These are phyloP conservation scores for Suillus decipiens DNA, from an alignment of 768 basidiomycete species.

Conservation along the genomic window DNA sequence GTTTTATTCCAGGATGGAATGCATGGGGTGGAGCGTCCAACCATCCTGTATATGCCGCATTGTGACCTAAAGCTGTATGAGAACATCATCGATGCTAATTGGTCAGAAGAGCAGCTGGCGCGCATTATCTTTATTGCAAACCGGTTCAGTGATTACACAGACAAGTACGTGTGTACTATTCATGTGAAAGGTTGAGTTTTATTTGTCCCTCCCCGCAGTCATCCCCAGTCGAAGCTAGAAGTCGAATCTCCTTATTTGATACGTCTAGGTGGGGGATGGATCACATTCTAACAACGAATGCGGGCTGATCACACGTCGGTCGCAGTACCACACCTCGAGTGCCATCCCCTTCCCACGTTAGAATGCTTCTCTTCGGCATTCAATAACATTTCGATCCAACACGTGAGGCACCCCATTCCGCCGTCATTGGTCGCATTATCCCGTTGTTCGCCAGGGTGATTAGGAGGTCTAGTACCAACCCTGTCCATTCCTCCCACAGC, in stretches of 20 bases:
- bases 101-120: slow-evolving; percentile 47
- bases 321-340: slow-evolving; percentile 49
- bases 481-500: neutral
- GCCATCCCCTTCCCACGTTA: slow-evolving; percentile 51
- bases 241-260: slow-evolving; percentile 53
- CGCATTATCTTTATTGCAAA: slow-evolving; percentile 65
- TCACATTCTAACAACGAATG: neutral
- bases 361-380: slow-evolving; percentile 60
- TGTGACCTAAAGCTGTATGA: slow-evolving; percentile 76
- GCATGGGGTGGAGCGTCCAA: slow-evolving; percentile 42
- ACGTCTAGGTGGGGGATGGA: slow-evolving; percentile 48
- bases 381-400: slow-evolving; percentile 66
- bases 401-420: slow-evolving; percentile 28
- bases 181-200: slow-evolving; percentile 16
- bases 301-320: slow-evolving; percentile 13
- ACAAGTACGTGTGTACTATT: slow-evolving; percentile 48
- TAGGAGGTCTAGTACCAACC: neutral
- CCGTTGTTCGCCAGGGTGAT: neutral
- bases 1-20: slow-evolving; percentile 32
- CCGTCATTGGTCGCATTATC: slow-evolving; percentile 18
- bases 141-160: slow-evolving; percentile 62
- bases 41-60: slow-evolving; percentile 78
- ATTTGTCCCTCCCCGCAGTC: slow-evolving; percentile 40
- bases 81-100: slow-evolving; percentile 60
- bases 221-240: slow-evolving; percentile 51